Evolutionary conservation across 1,139 yeast species (phyloP).

Genomic region (Yamadazyma sp.): DNA sequence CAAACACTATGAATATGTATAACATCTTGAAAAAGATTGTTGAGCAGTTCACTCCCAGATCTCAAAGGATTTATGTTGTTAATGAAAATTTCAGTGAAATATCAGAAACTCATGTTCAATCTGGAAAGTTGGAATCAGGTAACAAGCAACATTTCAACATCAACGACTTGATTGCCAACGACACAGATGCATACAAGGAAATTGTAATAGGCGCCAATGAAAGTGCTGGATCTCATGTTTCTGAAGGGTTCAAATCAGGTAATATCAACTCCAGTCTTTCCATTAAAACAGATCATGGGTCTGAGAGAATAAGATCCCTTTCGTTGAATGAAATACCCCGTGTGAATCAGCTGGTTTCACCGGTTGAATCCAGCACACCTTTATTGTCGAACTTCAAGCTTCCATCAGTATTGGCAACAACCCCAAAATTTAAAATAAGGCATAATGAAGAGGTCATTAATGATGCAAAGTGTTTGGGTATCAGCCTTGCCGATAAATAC

Average conservation of each 20-base stretch:
- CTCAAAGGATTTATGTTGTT: constrained; percentile 14
- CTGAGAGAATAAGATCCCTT: constrained; percentile 13
- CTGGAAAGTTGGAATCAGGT: constrained; percentile 11
- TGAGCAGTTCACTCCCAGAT: constrained; percentile 16
- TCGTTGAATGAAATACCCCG: constrained; percentile 13
- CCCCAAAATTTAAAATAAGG: constrained; percentile 34
- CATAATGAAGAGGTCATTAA: constrained; percentile 40
- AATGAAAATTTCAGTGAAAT: constrained; percentile 11
- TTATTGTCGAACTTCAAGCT: constrained; percentile 16
- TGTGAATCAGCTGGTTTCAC: constrained; percentile 6
- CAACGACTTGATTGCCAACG: constrained; percentile 13
- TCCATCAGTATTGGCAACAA: constrained; percentile 10
- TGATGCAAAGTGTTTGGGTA: constrained; percentile 12
- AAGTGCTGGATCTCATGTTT: neutral
- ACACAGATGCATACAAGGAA: constrained; percentile 12
- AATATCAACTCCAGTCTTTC: neutral
- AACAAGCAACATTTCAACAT: constrained; percentile 15
- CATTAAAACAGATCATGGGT: neutral
- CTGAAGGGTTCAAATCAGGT: neutral
- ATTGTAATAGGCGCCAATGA: constrained; percentile 8
- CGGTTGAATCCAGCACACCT: constrained; percentile 18
- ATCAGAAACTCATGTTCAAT: neutral
- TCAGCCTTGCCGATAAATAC: constrained; percentile 13
- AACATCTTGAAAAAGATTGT: constrained; percentile 53
- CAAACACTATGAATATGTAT: constrained; percentile 38